phyloP scores from a whole-genome alignment of 306 rosid genomes.

The Pyrus betulifolia region DNA sequence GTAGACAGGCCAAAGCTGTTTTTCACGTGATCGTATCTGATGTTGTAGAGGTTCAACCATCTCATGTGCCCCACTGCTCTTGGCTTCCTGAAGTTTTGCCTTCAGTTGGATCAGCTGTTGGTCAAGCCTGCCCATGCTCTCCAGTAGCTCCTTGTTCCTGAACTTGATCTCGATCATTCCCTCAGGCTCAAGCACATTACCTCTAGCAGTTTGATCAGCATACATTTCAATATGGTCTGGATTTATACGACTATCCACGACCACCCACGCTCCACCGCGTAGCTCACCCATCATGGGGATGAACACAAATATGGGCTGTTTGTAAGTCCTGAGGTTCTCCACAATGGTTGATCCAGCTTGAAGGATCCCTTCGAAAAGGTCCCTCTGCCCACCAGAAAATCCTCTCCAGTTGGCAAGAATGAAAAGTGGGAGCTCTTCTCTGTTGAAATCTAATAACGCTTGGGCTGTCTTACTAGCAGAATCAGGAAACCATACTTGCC shows the following conservation, averaged over 20 bases:
- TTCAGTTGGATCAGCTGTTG: slow-evolving; percentile 61
- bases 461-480: slow-evolving; percentile 94
- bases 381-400: slow-evolving; percentile 98
- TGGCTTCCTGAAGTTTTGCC: slow-evolving; percentile 72
- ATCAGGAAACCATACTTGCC: slow-evolving; percentile 99
- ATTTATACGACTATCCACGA: slow-evolving; percentile 85
- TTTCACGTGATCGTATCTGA: slow-evolving; percentile 80
- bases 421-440: slow-evolving; percentile 94
- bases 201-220: slow-evolving; percentile 85
- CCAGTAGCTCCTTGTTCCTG: slow-evolving; percentile 79
- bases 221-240: slow-evolving; percentile 91
- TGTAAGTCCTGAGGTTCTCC: slow-evolving; percentile 94
- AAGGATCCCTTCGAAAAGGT: slow-evolving; percentile 96
- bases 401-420: slow-evolving; percentile 99
- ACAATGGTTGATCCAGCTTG: slow-evolving; percentile 99
- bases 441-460: slow-evolving; percentile 83
- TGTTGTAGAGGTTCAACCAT: slow-evolving; percentile 61
- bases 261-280: slow-evolving; percentile 99
- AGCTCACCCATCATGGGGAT: slow-evolving; percentile 98
- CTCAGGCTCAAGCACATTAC: slow-evolving; percentile 97
- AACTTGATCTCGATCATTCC: slow-evolving; percentile 98
- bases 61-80: slow-evolving; percentile 26
- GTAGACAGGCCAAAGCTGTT: slow-evolving; percentile 82
- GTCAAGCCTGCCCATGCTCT: slow-evolving; percentile 94
- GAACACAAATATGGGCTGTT: slow-evolving; percentile 87